Percentiles rank a stretch among this genome's conserved stretches.
Conservation (phyloP, 1,284 basidiomycete species). For the Blastosporella zonata region DNA sequence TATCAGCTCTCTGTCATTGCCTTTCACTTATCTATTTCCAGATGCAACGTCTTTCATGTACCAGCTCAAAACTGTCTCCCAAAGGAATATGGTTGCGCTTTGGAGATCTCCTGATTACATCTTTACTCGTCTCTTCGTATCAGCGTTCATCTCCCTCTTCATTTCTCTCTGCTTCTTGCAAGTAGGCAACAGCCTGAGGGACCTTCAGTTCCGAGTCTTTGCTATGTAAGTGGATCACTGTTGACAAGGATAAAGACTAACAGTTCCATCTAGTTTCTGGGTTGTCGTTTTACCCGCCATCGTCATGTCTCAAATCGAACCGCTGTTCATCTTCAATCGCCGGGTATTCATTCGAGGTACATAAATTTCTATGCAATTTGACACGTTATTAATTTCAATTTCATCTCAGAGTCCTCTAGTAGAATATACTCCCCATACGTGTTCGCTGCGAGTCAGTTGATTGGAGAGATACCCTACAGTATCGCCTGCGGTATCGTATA, state of each 20-base stretch:
- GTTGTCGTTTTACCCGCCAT: conserved; percentile 70
- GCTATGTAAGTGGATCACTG: conserved; percentile 48
- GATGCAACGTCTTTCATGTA: conserved; percentile 77
- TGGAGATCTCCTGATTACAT: conserved; percentile 85
- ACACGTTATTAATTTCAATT: not conserved
- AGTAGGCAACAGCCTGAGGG: conserved; percentile 57
- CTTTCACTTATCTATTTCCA: conserved; percentile 23
- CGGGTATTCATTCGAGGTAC: conserved; percentile 64
- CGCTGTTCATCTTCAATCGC: conserved; percentile 82
- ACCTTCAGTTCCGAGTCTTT: conserved; percentile 86
- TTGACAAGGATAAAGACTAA: conserved; percentile 4
- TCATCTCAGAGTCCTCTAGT: conserved; percentile 57
- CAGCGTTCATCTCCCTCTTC: conserved; percentile 74
- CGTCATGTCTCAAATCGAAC: conserved; percentile 80
- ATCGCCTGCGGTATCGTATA: conserved; percentile 71
- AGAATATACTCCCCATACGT: conserved; percentile 78
- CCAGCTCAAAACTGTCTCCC: conserved; percentile 75
- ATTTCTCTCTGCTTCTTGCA: conserved; percentile 85
- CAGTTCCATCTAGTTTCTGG: conserved; percentile 55
- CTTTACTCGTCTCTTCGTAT: conserved; percentile 80
- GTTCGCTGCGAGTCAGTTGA: conserved; percentile 79
- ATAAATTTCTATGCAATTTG: not conserved
- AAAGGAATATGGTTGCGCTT: conserved; percentile 72
- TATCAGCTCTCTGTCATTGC: not conserved
- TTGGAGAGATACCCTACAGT: conserved; percentile 82